Conservation (phyloP, 495 filamentous ascomycete genomes). For the Aspergillus haitiensis region DNA sequence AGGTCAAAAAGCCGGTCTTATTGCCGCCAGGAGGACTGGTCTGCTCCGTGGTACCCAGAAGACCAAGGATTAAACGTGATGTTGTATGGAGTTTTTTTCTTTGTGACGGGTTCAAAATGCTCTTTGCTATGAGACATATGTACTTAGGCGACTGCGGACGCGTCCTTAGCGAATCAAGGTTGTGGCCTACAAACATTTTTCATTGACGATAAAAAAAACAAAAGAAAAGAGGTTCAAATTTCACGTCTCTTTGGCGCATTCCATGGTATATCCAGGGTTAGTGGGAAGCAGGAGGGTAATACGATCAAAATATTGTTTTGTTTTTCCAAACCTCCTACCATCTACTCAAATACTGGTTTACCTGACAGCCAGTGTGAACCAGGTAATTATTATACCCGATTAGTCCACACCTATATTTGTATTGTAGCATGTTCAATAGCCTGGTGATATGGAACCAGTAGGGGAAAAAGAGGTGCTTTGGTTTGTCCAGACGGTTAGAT, state of each 20-base stretch:
- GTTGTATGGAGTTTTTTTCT: slow-evolving; percentile 45
- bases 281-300: slow-evolving; percentile 12
- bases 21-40: slow-evolving; percentile 98
- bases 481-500: too few relatives aligned
- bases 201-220: slow-evolving; percentile 35
- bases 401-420: too few relatives aligned
- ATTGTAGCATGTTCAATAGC: too few relatives aligned
- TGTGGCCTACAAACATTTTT: slow-evolving; percentile 45
- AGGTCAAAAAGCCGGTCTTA: slow-evolving; percentile 99
- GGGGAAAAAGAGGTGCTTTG: too few relatives aligned
- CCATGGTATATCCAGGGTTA: slow-evolving; percentile 2
- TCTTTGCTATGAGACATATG: slow-evolving; percentile 53
- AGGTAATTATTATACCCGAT: too few relatives aligned
- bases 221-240: slow-evolving; percentile 27
- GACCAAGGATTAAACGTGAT: slow-evolving; percentile 74
- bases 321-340: neutral
- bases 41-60: slow-evolving; percentile 99
- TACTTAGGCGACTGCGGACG: slow-evolving; percentile 53
- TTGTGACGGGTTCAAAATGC: slow-evolving; percentile 54
- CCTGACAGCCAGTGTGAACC: too few relatives aligned
- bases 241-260: slow-evolving; percentile 17
- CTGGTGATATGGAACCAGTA: too few relatives aligned
- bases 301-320: slow-evolving; percentile 12
- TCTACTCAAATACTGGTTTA: neutral
- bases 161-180: slow-evolving; percentile 50